Conservation (phyloP, 1,139 yeast genomes). For the Nakaseomyces nivariensis region DNA sequence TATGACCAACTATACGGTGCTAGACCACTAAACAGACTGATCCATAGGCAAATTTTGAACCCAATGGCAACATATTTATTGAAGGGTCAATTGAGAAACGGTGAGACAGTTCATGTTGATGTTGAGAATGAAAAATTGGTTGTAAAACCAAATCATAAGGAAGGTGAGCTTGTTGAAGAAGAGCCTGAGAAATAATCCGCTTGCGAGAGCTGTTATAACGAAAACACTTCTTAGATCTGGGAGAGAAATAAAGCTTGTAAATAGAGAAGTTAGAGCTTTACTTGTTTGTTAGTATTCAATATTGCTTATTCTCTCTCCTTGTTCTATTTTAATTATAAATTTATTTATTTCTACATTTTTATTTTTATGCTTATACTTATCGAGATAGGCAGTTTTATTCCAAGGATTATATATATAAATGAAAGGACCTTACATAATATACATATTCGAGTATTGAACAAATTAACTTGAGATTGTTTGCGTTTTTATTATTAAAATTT, state of each 20-base stretch:
- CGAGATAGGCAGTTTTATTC: no score
- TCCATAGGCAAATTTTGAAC: constrained; percentile 71
- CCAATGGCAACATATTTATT: constrained; percentile 77
- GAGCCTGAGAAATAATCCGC: constrained; percentile 15
- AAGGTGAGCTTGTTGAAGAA: constrained; percentile 17
- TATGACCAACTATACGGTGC: constrained; percentile 93
- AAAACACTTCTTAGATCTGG: no score
- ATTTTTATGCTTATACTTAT: no score
- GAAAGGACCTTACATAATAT: background rate
- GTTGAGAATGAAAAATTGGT: constrained; percentile 22
- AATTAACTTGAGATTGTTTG: background rate
- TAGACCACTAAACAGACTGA: constrained; percentile 83
- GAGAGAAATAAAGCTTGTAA: background rate
- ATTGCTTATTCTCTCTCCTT: no score
- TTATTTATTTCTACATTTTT: no score
- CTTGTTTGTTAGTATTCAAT: no score
- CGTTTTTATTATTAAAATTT: background rate
- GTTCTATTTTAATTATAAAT: no score
- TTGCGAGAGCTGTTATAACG: no score
- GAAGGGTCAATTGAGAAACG: constrained; percentile 65
- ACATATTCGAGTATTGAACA: background rate
- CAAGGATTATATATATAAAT: no score
- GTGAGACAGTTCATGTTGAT: constrained; percentile 46
- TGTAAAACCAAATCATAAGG: constrained; percentile 27
- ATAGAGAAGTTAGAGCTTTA: background rate